Evolutionary conservation across 1,139 yeast species (phyloP), one percentile per base, ranked within the genome.

Genomic region (Yamadazyma triangularis): DNA sequence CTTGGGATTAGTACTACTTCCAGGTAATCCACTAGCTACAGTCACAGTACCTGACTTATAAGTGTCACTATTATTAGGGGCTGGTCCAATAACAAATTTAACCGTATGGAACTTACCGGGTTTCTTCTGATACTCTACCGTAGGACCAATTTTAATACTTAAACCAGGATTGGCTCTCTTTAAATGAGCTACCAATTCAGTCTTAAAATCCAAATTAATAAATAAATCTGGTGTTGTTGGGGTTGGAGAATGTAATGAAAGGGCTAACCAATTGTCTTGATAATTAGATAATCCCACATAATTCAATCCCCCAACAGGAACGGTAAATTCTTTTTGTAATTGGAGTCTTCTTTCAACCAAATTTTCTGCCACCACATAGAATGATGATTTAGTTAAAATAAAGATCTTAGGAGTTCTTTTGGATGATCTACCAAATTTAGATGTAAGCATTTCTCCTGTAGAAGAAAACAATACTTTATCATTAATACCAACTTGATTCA

Each of bases 241-340:
- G 3, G 75, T 79, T 2, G 71, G 70, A 1, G 60, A 37, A 31
- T 56, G 63, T 35, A 84, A 60, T 18, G 81, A 79, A 24, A 91
- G 56, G 1, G 95, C 94, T 24, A 89, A 56, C 99, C 99, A 93
- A 48, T 89, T 93, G 57, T 93, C 99, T 44, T 91, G 93, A 36
- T 77, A 64, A 26, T 69, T 75, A 0, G 96, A 83, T 46, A 91
- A 53, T 3, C 79, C 81, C 18, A 87, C 75, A 41, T 75, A 74
- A 25, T 67, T 70, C 35, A 93, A 81, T 7, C 74, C 64, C 9
- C 69, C 58, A 3, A 86, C 64, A 10, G 87, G 75, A 28, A 87
- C 65, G 2, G 75, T 56, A 38, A 73, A 69, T 47, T 93, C 98
- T 31, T 73, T 70, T 14, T 68, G 70, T 42, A 84, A 77, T 25